Evolutionary conservation across 768 basidiomycete species (phyloP).

Genomic region (Auricularia cornea): DNA sequence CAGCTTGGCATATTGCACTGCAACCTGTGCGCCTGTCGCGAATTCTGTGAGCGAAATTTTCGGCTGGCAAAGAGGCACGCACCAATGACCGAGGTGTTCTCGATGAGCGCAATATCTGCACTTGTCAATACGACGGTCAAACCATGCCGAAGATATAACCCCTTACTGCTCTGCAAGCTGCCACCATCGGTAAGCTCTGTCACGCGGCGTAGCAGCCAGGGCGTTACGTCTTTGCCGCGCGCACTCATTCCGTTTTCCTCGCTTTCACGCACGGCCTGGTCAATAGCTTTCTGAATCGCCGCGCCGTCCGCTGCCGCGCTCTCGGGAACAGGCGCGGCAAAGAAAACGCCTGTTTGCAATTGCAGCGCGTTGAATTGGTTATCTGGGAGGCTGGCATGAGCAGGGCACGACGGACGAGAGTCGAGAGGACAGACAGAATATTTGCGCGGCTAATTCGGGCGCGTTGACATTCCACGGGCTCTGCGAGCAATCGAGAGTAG

Average conservation of each 20-base stretch:
- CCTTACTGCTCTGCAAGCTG: conserved; percentile 66
- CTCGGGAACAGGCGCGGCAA: conserved; percentile 86
- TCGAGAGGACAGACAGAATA: conserved; percentile 72
- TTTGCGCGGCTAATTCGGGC: conserved; percentile 56
- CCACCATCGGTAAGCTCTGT: conserved; percentile 69
- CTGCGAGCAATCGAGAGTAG: conserved; percentile 28
- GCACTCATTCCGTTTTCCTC: conserved; percentile 70
- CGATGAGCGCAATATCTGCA: conserved; percentile 75
- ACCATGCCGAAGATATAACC: too few relatives aligned
- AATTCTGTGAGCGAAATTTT: not conserved
- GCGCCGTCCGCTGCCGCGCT: conserved; percentile 60
- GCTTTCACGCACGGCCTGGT: conserved; percentile 78
- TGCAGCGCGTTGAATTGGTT: conserved; percentile 54
- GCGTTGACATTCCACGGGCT: conserved; percentile 69
- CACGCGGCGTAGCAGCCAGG: conserved; percentile 84
- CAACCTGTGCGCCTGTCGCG: conserved; percentile 67
- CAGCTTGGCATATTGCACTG: conserved; percentile 62
- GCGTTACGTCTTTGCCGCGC: conserved; percentile 86
- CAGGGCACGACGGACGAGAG: too few relatives aligned
- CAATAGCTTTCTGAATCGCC: conserved; percentile 65
- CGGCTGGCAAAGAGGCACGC: conserved; percentile 13
- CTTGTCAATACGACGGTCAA: too few relatives aligned
- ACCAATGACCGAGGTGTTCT: conserved; percentile 85
- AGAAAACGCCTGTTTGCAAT: conserved; percentile 66
- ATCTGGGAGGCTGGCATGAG: conserved; percentile 34